These are phyloP conservation scores for Colletotrichum endophyticum DNA, from an alignment of 2,329 filamentous ascomycete genomes.

Conservation along the genomic window DNA sequence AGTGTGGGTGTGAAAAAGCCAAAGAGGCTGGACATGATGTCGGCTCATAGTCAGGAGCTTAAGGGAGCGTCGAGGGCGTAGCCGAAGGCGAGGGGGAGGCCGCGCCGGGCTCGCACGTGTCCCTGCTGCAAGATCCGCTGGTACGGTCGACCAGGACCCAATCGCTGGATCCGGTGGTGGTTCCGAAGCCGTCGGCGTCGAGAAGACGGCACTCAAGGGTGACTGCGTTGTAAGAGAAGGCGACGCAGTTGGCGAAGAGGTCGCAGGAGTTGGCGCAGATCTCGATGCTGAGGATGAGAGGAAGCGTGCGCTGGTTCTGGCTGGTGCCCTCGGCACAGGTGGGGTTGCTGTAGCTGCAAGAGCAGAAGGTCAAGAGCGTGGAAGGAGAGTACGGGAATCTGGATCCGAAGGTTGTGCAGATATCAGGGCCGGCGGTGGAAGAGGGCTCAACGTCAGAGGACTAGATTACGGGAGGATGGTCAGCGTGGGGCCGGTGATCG, in stretches of 20 bases:
- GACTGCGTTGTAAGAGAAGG: background rate
- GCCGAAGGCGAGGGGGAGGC: background rate
- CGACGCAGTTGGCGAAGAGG: background rate
- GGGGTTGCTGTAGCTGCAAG: background rate
- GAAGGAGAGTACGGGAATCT: background rate
- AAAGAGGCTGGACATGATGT: background rate
- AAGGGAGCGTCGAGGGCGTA: background rate
- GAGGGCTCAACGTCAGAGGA: background rate
- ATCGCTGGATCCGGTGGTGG: background rate
- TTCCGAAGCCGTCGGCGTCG: background rate
- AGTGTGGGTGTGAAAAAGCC: background rate
- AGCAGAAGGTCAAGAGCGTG: background rate
- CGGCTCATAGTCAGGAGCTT: background rate
- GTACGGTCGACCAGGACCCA: background rate
- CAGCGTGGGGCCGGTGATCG: background rate
- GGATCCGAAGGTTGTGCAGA: background rate
- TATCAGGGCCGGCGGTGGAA: background rate
- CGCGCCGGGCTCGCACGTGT: background rate
- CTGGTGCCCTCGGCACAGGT: background rate
- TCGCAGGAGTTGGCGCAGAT: background rate
- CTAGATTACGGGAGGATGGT: background rate
- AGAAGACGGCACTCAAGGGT: background rate
- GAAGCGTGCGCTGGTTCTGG: background rate
- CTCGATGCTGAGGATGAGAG: background rate
- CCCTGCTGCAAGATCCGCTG: background rate